Base-by-base conservation (phyloP, 129 eudicot species). In the Heracleum sosnowskyi region DNA sequence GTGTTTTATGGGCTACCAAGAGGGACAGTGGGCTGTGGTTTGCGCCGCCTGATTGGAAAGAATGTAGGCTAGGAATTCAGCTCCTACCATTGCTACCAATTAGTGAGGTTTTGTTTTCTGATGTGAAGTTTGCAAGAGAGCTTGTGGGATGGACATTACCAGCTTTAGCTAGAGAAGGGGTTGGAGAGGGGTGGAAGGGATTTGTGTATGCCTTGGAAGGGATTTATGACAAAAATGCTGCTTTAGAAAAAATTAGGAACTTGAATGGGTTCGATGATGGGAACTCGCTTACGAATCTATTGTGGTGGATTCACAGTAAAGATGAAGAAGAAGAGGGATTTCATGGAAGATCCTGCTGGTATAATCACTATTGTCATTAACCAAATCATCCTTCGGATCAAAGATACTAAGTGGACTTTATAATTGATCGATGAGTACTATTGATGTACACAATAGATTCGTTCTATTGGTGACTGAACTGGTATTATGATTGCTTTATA, bases 11-110 rank as follows among this genome's bases (percentile, higher is more conserved):
- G 98, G 80, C 89, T n/a, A 91, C 71, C 78, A 91, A 91, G 74
- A 84, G 98, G 80, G 96, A 91, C 79, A 94, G 98, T 63, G 91
- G 90, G n/a, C 90, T 94, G 22, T 94, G 98, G 98, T 94, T 91
- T 88, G 98, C 98, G 40, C 97, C 98, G 0, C 77, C 97, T 4
- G 96, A 88, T 0, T 90, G 97, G 96, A 88, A 35, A 69, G 98
- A 94, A 42, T 86, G 90, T 37, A 77, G 98, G 86, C 78, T 91
- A 1, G 98, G 98, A 46, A 94, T 94, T 81, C 96, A 94, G 53
- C 84, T 89, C 51, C 82, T 94, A 75, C 98, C 97, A 2, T 22
- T 94, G 77, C 64, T 86, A 81, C 98, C 98, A 7, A 84, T 94
- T 2, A 83, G 96, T 4, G 97, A 94, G 81, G 86, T 73, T 69